These are phyloP conservation scores for Thielaviopsis euricoi DNA, from an alignment of 2,329 filamentous ascomycete species.

Conservation along the genomic window DNA sequence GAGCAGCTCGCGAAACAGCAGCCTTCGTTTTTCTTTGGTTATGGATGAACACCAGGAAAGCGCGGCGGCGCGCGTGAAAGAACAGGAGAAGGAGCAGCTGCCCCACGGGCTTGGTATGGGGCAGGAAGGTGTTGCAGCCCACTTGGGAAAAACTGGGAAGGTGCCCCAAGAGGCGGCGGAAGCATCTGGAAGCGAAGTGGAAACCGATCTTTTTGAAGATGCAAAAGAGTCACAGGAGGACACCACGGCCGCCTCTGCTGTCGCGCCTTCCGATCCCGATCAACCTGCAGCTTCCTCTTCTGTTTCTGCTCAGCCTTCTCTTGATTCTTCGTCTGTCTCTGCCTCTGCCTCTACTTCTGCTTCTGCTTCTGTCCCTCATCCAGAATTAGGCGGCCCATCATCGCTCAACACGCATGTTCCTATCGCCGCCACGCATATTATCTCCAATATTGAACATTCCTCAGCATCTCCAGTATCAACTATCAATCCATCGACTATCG, in stretches of 20 bases:
- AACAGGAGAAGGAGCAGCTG: not conserved
- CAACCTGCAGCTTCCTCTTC: not conserved
- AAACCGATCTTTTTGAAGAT: conserved; percentile 4
- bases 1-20: not conserved
- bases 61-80: not conserved
- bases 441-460: not conserved
- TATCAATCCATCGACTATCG: not conserved
- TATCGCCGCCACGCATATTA: not conserved
- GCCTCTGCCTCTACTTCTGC: not conserved
- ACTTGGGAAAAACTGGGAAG: not conserved
- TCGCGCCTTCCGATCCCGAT: not conserved
- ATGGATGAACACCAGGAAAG: not conserved
- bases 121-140: not conserved
- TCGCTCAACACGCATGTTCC: not conserved
- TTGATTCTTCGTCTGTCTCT: not conserved
- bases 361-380: not conserved
- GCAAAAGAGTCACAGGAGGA: conserved; percentile 7
- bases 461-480: not conserved
- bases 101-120: not conserved
- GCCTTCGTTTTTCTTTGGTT: not conserved
- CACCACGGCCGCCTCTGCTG: not conserved
- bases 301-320: not conserved
- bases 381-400: not conserved
- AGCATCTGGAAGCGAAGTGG: not conserved
- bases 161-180: not conserved